Percentiles rank a stretch among this genome's conserved stretches.
phyloP scores from a whole-genome alignment of 2,329 filamentous ascomycete species.

The Ophiostoma ulmi region DNA sequence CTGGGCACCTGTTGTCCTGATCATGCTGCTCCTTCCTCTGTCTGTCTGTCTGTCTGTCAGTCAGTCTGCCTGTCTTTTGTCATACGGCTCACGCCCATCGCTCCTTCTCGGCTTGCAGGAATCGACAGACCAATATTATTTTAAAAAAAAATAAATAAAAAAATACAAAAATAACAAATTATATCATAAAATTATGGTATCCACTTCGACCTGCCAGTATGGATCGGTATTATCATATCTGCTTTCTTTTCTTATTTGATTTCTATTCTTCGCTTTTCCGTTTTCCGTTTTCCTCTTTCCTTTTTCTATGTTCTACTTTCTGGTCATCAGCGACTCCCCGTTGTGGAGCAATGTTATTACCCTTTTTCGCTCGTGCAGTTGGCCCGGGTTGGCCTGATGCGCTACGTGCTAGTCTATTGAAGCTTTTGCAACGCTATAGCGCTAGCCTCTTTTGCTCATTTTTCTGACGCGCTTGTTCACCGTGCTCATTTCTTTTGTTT shows the following conservation, averaged over 20 bases:
- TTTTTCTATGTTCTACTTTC: neutral
- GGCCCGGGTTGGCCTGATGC: constrained; percentile 20
- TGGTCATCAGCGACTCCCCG: neutral
- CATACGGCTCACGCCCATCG: neutral
- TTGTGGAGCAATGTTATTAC: constrained; percentile 25
- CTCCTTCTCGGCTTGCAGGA: constrained; percentile 8
- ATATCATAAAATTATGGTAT: neutral
- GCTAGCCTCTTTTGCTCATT: constrained; percentile 27
- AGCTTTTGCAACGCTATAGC: constrained; percentile 25
- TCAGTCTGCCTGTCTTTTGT: neutral
- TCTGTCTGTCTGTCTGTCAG: neutral
- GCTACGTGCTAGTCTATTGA: constrained; percentile 27
- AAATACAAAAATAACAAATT: constrained; percentile 1
- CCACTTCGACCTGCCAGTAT: neutral
- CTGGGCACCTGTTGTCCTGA: constrained; percentile 2
- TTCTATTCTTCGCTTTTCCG: neutral
- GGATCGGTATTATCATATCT: neutral
- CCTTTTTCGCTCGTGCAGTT: constrained; percentile 21
- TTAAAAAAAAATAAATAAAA: neutral
- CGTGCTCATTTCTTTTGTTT: constrained; percentile 20
- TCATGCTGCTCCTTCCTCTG: neutral
- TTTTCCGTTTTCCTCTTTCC: neutral
- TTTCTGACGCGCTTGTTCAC: constrained; percentile 21
- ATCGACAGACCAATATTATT: neutral
- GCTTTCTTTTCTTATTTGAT: neutral